Conservation (phyloP, 495 filamentous ascomycete species). For the Cercophora sp. region DNA sequence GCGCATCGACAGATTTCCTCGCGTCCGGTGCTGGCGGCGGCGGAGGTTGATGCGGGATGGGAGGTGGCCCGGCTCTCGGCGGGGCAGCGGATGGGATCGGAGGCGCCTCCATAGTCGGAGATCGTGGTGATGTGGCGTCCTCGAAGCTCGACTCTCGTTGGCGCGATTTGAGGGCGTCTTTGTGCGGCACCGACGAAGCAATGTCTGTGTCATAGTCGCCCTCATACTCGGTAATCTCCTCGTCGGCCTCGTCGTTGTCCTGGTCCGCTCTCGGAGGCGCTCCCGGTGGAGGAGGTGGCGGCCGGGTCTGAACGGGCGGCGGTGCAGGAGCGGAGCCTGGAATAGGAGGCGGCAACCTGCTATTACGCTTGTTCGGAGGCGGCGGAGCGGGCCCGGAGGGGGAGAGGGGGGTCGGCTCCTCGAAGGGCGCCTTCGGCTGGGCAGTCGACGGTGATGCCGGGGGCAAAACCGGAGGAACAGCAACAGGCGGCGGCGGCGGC, state of each 20-base stretch:
- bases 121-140: conserved; percentile 43
- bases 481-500: conserved; percentile 46
- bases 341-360: conserved; percentile 46
- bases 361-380: conserved; percentile 49
- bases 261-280: conserved; percentile 36
- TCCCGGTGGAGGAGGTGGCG: conserved; percentile 72
- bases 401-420: conserved; percentile 47
- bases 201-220: conserved; percentile 99
- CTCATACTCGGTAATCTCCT: conserved; percentile 89
- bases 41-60: conserved; percentile 54
- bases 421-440: conserved; percentile 48
- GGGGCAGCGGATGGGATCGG: conserved; percentile 46
- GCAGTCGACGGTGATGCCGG: conserved; percentile 54
- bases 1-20: conserved; percentile 60
- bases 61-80: conserved; percentile 49
- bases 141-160: conserved; percentile 70
- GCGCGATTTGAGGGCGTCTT: conserved; percentile 85
- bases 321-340: conserved; percentile 48
- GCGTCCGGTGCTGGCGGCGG: no score
- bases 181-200: conserved; percentile 79
- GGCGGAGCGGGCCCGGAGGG: conserved; percentile 27
- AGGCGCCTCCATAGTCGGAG: conserved; percentile 43
- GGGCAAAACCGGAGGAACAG: conserved; percentile 28
- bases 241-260: conserved; percentile 65
- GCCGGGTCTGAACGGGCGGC: conserved; percentile 55